Conservation (phyloP, 768 basidiomycete species). For the Rhizopogon rudus region DNA sequence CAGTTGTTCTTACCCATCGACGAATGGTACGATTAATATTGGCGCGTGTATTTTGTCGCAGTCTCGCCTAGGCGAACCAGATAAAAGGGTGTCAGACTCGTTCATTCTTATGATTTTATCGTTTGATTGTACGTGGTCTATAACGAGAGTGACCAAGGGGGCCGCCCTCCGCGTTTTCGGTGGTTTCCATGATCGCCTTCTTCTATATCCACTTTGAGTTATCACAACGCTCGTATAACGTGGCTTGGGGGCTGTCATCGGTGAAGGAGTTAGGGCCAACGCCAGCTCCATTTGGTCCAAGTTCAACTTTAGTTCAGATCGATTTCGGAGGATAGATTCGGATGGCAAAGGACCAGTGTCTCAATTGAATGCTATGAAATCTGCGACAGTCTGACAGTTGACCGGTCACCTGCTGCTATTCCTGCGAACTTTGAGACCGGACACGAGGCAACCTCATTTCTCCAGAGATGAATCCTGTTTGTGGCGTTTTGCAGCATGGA, state of each 20-base stretch:
- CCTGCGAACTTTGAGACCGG: constrained; percentile 4
- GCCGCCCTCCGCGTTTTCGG: neutral
- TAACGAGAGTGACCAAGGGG: too few relatives aligned
- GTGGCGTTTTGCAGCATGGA: constrained; percentile 6
- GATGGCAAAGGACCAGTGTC: neutral
- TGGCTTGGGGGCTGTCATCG: neutral
- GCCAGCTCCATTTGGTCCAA: neutral
- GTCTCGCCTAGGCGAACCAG: neutral
- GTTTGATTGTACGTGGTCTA: too few relatives aligned
- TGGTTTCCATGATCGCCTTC: neutral
- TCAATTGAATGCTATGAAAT: neutral
- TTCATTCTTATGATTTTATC: neutral
- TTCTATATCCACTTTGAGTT: neutral
- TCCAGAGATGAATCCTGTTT: constrained; percentile 10
- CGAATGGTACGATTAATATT: neutral
- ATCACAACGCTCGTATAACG: neutral
- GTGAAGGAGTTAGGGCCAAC: neutral
- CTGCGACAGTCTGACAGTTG: neutral
- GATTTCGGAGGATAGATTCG: neutral
- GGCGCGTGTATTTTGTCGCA: too few relatives aligned
- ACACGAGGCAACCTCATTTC: constrained; percentile 26
- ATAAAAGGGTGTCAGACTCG: neutral
- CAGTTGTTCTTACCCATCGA: neutral
- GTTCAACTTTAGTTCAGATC: neutral
- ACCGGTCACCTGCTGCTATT: neutral